A percentile compares a stretch with the other conserved stretches of the same genome.
These are phyloP conservation scores for Chondrostereum purpureum DNA, from an alignment of 1,284 basidiomycete genomes.

Conservation along the genomic window DNA sequence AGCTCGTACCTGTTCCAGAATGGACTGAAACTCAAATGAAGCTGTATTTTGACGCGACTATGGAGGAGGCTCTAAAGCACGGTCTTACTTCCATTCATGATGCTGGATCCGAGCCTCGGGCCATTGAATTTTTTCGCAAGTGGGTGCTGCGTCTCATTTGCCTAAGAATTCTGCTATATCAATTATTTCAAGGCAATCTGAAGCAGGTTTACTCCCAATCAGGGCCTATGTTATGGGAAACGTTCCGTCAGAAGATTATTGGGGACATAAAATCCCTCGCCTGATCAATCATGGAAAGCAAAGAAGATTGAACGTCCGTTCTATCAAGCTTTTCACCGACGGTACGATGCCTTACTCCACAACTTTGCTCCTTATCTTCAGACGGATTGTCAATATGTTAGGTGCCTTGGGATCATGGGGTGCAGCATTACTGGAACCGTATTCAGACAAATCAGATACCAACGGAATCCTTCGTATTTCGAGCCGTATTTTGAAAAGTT, in stretches of 20 bases:
- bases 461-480: slow-evolving; percentile 63
- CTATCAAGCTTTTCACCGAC: slow-evolving; percentile 81
- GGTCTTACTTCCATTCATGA: slow-evolving; percentile 85
- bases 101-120: slow-evolving; percentile 49
- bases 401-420: slow-evolving; percentile 90
- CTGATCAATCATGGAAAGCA: slow-evolving; percentile 58
- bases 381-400: slow-evolving; percentile 17
- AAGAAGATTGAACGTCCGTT: slow-evolving; percentile 61
- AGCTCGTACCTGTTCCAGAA: slow-evolving; percentile 57
- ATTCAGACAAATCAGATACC: slow-evolving; percentile 70
- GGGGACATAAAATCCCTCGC: slow-evolving; percentile 56
- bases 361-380: not conserved
- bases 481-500: slow-evolving; percentile 42
- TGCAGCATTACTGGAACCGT: slow-evolving; percentile 81
- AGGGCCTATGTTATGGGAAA: slow-evolving; percentile 76
- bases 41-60: slow-evolving; percentile 56
- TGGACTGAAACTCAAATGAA: slow-evolving; percentile 55
- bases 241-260: slow-evolving; percentile 52
- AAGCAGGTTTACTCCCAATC: slow-evolving; percentile 57
- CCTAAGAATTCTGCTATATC: slow-evolving; percentile 3
- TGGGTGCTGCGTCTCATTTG: slow-evolving; percentile 26
- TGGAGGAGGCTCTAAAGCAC: slow-evolving; percentile 61
- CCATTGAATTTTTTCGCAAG: slow-evolving; percentile 65
- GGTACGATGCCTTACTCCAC: slow-evolving; percentile 31
- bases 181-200: slow-evolving; percentile 41